phyloP scores from a whole-genome alignment of 2,329 filamentous ascomycete species.

The Apiospora pterosperma region DNA sequence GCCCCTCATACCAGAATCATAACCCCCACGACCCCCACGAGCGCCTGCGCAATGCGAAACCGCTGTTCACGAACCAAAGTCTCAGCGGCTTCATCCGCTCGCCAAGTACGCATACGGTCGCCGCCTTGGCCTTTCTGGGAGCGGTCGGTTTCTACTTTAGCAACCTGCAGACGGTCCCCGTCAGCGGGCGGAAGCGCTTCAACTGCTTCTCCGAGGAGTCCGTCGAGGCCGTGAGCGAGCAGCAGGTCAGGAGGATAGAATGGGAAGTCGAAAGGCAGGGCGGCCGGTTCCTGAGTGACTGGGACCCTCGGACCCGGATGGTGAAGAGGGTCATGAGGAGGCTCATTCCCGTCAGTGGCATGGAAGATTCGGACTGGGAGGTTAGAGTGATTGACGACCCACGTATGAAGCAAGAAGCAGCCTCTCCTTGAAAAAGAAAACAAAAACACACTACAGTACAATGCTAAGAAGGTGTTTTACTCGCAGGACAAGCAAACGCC shows the following conservation, averaged over 20 bases:
- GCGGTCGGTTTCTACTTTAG: conserved; percentile 59
- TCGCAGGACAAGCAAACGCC: conserved; percentile 59
- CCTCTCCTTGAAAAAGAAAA: neutral
- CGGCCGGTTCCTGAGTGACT: conserved; percentile 53
- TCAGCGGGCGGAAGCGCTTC: conserved; percentile 70
- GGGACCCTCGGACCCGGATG: conserved; percentile 52
- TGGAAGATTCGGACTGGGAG: conserved; percentile 62
- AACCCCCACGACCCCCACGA: conserved; percentile 16
- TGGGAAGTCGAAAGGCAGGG: conserved; percentile 49
- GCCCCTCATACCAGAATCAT: conserved; percentile 1
- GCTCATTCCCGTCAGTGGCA: conserved; percentile 64
- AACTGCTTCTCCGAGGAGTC: conserved; percentile 59
- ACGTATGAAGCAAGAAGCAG: conserved; percentile 24
- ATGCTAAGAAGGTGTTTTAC: no score
- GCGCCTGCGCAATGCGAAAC: conserved; percentile 27
- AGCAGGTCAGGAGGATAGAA: conserved; percentile 56
- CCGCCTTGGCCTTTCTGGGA: conserved; percentile 37
- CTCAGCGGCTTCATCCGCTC: conserved; percentile 29
- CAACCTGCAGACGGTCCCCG: conserved; percentile 70
- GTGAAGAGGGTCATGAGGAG: conserved; percentile 64
- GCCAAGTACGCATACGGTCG: conserved; percentile 36
- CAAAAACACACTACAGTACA: no score
- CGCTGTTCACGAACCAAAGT: conserved; percentile 35
- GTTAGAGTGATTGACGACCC: conserved; percentile 70
- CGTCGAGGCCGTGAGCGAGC: conserved; percentile 50